phyloP scores from a whole-genome alignment of 139 green algal species.

The Asterochloris erici region DNA sequence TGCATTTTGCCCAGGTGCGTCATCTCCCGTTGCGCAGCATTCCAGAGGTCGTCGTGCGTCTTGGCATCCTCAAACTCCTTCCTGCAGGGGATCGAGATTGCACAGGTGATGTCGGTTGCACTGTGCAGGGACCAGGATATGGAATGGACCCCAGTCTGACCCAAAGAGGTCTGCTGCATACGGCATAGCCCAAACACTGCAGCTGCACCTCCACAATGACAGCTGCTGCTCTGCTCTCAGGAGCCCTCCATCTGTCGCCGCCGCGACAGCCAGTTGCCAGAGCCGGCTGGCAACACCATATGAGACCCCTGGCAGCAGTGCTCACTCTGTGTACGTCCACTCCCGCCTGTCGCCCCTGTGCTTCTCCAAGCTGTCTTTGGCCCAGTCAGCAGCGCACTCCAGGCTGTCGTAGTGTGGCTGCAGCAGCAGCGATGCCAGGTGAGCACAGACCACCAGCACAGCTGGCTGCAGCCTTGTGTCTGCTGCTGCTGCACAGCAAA shows the following conservation, averaged over 20 bases:
- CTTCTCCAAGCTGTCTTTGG: constrained; percentile 62
- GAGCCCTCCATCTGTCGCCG: no score
- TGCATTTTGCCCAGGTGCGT: constrained; percentile 94
- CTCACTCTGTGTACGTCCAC: constrained; percentile 64
- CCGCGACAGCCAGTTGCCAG: no score
- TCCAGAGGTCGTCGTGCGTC: constrained; percentile 96
- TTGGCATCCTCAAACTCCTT: constrained; percentile 78
- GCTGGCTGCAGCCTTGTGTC: no score
- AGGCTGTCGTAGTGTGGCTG: constrained; percentile 83
- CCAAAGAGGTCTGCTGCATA: not conserved
- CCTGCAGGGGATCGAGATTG: constrained; percentile 29
- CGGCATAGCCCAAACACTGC: not conserved
- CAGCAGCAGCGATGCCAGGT: no score
- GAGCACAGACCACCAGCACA: no score
- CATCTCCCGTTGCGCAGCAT: constrained; percentile 92
- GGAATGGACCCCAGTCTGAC: not conserved
- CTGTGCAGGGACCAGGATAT: not conserved
- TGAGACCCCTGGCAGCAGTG: not conserved
- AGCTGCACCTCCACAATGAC: not conserved
- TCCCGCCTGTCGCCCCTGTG: constrained; percentile 79
- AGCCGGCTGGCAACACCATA: not conserved
- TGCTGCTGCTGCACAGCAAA: no score
- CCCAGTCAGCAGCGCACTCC: constrained; percentile 76
- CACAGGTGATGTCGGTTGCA: not conserved
- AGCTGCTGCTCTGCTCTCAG: not conserved